These are phyloP conservation scores for Umbelopsis sp. DNA, from an alignment of 371 early-diverging fungal genomes.

Conservation along the genomic window DNA sequence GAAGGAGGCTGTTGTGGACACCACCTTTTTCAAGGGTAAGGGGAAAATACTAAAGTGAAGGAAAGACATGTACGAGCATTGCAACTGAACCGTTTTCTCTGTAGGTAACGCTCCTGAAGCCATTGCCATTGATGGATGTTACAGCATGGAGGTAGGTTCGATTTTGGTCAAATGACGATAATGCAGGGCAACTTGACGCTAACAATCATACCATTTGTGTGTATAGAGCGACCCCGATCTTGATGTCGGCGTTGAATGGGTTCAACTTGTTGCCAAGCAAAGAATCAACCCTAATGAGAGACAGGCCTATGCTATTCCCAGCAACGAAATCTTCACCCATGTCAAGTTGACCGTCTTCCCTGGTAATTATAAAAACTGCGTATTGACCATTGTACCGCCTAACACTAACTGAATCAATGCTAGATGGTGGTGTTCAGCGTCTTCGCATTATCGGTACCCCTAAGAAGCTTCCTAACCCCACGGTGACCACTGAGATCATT, in stretches of 20 bases:
- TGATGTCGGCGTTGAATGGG: constrained; percentile 25
- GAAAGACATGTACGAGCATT: not conserved
- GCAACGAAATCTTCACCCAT: constrained; percentile 61
- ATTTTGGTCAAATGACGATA: not conserved
- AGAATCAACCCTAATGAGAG: constrained; percentile 4
- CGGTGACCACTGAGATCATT: not conserved
- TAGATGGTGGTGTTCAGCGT: constrained; percentile 80
- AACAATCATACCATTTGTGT: not conserved
- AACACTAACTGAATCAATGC: not conserved
- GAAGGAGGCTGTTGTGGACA: constrained; percentile 70
- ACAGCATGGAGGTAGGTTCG: constrained; percentile 25
- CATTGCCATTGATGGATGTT: constrained; percentile 34
- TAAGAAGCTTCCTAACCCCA: constrained; percentile 1
- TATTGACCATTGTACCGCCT: not conserved
- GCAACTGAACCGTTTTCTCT: not conserved
- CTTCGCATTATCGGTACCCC: constrained; percentile 56
- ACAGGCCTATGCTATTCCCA: not conserved
- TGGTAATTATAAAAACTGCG: constrained; percentile 30
- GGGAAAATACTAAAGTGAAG: not conserved
- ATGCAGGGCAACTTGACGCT: not conserved
- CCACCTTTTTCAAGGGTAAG: constrained; percentile 77
- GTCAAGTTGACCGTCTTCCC: constrained; percentile 69
- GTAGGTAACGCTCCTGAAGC: constrained; percentile 25
- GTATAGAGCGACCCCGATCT: constrained; percentile 27
- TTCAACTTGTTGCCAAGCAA: constrained; percentile 19